These are phyloP conservation scores for Solanum medicagineum DNA, from an alignment of 257 asterid genomes.

Conservation along the genomic window DNA sequence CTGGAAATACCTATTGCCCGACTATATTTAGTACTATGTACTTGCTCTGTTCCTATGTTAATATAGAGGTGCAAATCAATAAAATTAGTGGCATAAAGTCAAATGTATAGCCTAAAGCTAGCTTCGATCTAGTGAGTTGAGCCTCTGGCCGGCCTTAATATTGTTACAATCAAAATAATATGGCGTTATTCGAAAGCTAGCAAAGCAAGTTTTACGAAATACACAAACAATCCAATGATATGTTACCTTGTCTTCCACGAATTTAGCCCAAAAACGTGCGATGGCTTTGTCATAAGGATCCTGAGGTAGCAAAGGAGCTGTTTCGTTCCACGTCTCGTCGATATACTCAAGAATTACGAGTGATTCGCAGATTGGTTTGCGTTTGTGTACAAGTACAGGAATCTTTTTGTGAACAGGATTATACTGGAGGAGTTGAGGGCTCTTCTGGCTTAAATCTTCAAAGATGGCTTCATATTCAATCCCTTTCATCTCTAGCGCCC, in stretches of 20 bases:
- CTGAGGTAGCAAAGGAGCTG: slow-evolving; percentile 40
- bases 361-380: slow-evolving; percentile 56
- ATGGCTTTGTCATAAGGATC: slow-evolving; percentile 52
- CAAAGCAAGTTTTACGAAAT: no score
- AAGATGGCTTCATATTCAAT: slow-evolving; percentile 32
- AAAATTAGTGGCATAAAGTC: no score
- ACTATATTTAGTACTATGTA: no score
- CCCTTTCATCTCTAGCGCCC: slow-evolving; percentile 53
- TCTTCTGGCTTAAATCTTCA: slow-evolving; percentile 49
- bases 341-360: slow-evolving; percentile 64
- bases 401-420: slow-evolving; percentile 51
- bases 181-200: no score
- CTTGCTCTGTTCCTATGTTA: no score
- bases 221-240: no score
- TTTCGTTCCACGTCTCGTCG: slow-evolving; percentile 55
- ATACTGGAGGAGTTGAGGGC: slow-evolving; percentile 36
- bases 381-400: slow-evolving; percentile 67
- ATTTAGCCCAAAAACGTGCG: slow-evolving; percentile 69
- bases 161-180: no score
- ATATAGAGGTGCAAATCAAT: no score
- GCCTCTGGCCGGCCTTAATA: no score
- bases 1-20: no score
- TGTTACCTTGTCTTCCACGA: slow-evolving; percentile 35
- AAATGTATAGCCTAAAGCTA: no score
- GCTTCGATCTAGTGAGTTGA: no score